Conservation (phyloP, 2,329 filamentous ascomycete genomes). For the Cladorrhinum sp. region DNA sequence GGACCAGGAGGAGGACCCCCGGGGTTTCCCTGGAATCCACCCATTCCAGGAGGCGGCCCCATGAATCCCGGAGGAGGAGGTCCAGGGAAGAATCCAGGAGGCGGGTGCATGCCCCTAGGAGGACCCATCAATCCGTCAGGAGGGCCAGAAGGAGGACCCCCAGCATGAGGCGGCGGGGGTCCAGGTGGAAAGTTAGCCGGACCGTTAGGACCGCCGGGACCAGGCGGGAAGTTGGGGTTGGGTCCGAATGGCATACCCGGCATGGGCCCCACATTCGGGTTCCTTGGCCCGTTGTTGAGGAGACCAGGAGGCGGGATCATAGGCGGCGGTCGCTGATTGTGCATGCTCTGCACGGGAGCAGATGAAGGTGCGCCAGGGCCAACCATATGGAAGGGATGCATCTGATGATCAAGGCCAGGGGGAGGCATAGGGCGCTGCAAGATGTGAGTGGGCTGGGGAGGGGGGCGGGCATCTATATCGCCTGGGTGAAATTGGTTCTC, state of each 20-base stretch:
- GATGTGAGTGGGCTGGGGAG: slow-evolving; percentile 54
- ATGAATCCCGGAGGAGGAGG: slow-evolving; percentile 51
- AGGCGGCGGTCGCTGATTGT: slow-evolving; percentile 39
- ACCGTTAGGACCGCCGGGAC: slow-evolving; percentile 39
- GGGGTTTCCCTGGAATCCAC: slow-evolving; percentile 49
- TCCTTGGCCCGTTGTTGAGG: slow-evolving; percentile 39
- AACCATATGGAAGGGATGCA: slow-evolving; percentile 55
- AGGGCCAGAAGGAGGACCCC: slow-evolving; percentile 36
- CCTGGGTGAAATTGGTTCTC: slow-evolving; percentile 48
- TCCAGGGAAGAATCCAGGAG: slow-evolving; percentile 56
- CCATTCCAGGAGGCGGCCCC: slow-evolving; percentile 53
- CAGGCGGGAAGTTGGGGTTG: slow-evolving; percentile 57
- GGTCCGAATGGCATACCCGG: slow-evolving; percentile 57
- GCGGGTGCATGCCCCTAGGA: slow-evolving; percentile 47
- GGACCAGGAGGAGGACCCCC: slow-evolving; percentile 11
- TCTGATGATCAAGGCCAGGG: slow-evolving; percentile 57
- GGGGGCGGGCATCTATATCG: slow-evolving; percentile 44
- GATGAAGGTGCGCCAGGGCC: slow-evolving; percentile 11
- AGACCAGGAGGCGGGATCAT: slow-evolving; percentile 62
- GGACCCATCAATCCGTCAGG: slow-evolving; percentile 49
- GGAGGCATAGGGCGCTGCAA: slow-evolving; percentile 61
- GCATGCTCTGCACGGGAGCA: slow-evolving; percentile 32
- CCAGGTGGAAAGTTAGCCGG: slow-evolving; percentile 18
- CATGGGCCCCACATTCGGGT: slow-evolving; percentile 42
- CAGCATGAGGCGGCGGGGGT: slow-evolving; percentile 16